Percentiles rank a stretch among this genome's conserved stretches.
phyloP scores from a whole-genome alignment of 169 alveolate genomes.

The Theileria parva region DNA sequence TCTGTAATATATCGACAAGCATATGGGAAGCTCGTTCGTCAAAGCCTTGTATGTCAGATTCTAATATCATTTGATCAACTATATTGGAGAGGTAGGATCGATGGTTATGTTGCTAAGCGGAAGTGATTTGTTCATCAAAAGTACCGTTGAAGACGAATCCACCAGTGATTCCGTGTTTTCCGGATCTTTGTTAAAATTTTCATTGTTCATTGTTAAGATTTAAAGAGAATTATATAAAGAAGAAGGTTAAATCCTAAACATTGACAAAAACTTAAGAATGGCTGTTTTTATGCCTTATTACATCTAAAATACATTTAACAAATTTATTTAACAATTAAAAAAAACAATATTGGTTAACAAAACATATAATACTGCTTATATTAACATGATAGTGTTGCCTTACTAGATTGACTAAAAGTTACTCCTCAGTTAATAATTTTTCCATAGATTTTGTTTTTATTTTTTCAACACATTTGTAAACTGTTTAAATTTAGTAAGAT shows the following conservation, averaged over 20 bases:
- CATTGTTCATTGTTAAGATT: background rate
- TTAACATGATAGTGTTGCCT: background rate
- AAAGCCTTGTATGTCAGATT: slow-evolving; percentile 29
- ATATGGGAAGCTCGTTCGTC: slow-evolving; percentile 56
- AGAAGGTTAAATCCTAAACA: background rate
- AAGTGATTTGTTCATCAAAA: background rate
- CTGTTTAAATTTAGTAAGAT: too few species aligned
- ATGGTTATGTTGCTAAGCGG: background rate
- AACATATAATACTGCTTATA: background rate
- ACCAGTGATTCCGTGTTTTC: background rate
- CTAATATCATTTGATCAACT: slow-evolving; percentile 47
- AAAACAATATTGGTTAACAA: too few species aligned
- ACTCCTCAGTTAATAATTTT: background rate
- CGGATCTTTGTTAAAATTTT: background rate
- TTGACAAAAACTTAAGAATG: background rate
- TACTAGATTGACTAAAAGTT: background rate
- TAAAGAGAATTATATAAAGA: background rate
- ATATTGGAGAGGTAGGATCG: slow-evolving; percentile 41
- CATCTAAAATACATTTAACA: background rate
- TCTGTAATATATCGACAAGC: slow-evolving; percentile 62
- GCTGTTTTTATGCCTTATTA: background rate
- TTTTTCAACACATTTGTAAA: background rate
- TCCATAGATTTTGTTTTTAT: background rate
- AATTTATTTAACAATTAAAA: background rate
- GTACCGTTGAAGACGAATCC: background rate